Conservation (phyloP, 2,329 filamentous ascomycete genomes). For the Harringtonia aguacate region DNA sequence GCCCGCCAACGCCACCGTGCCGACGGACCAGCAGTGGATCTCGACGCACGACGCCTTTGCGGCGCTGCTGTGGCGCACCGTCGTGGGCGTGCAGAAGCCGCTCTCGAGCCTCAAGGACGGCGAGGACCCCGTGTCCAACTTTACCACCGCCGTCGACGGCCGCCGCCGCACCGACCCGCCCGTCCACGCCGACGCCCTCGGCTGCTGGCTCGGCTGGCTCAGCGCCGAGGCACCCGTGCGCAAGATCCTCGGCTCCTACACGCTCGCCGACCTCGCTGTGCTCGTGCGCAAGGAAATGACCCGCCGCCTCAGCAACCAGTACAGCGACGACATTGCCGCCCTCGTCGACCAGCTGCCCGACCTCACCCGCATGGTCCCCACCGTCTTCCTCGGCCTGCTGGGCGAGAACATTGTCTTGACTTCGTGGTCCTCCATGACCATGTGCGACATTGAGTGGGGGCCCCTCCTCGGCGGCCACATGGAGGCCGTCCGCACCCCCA, state of each 20-base stretch:
- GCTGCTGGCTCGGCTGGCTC: neutral
- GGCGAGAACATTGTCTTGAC: neutral
- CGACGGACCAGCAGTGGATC: neutral
- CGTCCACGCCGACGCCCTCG: neutral
- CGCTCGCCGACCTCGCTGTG: neutral
- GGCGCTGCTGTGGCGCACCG: neutral
- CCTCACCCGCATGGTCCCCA: neutral
- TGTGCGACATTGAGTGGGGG: neutral
- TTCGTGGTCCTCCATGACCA: neutral
- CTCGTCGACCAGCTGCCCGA: neutral
- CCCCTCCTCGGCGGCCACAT: neutral
- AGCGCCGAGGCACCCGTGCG: neutral
- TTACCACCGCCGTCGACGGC: neutral
- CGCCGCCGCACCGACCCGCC: neutral
- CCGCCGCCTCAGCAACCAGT: neutral
- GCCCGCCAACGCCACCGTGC: neutral
- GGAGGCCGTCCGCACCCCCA: neutral
- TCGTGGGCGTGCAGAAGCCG: neutral
- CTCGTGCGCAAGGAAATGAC: neutral
- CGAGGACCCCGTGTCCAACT: neutral
- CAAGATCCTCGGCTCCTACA: neutral
- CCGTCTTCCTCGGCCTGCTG: neutral
- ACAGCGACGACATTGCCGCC: neutral
- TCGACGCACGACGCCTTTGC: conserved; percentile 1
- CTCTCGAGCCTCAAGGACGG: neutral